A percentile compares a stretch with the other conserved stretches of the same genome.
Conservation (phyloP, 2,329 filamentous ascomycete genomes). For the Emergomyces africanus region DNA sequence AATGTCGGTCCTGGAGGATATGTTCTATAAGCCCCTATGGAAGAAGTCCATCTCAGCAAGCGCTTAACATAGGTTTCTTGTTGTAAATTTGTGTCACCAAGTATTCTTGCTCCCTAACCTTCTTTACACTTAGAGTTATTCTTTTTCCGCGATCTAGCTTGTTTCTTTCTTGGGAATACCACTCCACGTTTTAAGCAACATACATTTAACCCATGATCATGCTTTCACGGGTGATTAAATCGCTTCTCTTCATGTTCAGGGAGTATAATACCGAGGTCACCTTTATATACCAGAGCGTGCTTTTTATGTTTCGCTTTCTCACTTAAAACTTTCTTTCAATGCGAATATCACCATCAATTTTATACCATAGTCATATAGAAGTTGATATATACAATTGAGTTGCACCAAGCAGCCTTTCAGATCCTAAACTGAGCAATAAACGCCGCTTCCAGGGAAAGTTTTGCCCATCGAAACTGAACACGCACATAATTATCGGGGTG, state of each 20-base stretch:
- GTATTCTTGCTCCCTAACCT: neutral
- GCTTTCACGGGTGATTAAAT: neutral
- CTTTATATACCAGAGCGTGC: neutral
- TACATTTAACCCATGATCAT: slow-evolving; percentile 1
- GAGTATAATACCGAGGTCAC: neutral
- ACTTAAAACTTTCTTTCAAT: neutral
- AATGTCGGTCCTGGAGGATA: slow-evolving; percentile 56
- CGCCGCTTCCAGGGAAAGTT: neutral
- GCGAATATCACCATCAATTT: neutral
- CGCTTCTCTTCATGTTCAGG: neutral
- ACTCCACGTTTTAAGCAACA: slow-evolving; percentile 7
- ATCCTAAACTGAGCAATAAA: neutral
- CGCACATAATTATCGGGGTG: slow-evolving; percentile 10
- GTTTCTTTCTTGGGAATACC: slow-evolving; percentile 1
- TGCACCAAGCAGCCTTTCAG: neutral
- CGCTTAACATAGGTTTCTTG: slow-evolving; percentile 8
- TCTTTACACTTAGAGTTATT: slow-evolving; percentile 12
- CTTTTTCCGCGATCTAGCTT: slow-evolving; percentile 4
- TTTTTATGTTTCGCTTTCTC: neutral
- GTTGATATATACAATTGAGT: neutral
- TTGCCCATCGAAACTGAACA: neutral
- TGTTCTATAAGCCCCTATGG: slow-evolving; percentile 36
- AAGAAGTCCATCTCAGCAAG: slow-evolving; percentile 4
- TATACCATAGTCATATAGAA: neutral
- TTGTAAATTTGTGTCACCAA: neutral